Base-by-base conservation (phyloP, 2,329 filamentous ascomycete species). In the Hortaea werneckii region DNA sequence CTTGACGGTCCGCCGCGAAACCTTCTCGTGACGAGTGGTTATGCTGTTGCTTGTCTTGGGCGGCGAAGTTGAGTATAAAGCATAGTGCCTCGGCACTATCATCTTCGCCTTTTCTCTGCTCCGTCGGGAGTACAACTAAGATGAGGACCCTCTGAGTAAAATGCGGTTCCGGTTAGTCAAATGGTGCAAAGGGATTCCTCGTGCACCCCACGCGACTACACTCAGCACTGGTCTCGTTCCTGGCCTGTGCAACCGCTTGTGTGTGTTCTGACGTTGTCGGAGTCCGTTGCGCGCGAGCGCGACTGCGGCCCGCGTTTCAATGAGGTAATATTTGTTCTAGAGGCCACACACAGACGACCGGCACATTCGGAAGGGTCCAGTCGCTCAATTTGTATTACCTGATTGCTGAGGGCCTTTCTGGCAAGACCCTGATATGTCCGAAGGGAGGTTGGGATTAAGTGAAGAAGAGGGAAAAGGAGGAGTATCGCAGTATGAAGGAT, bases 81-180 rank as follows among this genome's bases (percentile, higher is more conserved):
- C 63, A 57, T 66, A 72, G 48, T 67, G 67, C 54, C 67, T 65
- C 56, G 69, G 67, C 56, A 70, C 68, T 59, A 72, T 66, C 67
- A 71, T 71, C 13, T 41, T 50, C 13, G 32, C 39, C n/a, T 6
- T 6, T 9, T 9, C 30, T 37, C 32, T 20, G 37, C 10, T 40
- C 8, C 11, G 37, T 9, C 37, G 37, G 11, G 37, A 20, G 20
- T 20, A 20, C 20, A 10, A n/a, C 20, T 3, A 20, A 9, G 8
- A 20, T 12, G 37, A 10, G 37, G 10, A 40, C 11, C 20, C 8
- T 10, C 20, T 9, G 9, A 40, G 20, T 35, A 12, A 40, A 40
- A n/a, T n/a, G 37, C 20, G 37, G 37, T 40, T 26, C 37, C 37
- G 11, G 37, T 40, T 40, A 40, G 37, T 40, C 37, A 40, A 35